Conservation (phyloP, 352 stramenopile genomes). For the Pythium chondricola region DNA sequence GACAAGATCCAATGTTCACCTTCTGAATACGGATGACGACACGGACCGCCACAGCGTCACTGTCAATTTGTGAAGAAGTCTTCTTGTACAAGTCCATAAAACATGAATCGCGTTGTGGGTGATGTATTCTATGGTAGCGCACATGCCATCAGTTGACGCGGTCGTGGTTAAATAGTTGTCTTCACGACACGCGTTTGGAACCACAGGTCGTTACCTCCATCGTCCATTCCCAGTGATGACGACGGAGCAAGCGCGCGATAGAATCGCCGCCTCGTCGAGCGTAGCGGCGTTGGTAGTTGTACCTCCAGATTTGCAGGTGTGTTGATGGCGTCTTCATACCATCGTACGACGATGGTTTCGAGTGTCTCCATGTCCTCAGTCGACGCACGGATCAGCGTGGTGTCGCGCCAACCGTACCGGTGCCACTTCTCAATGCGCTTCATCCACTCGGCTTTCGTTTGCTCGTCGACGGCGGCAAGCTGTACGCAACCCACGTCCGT, state of each 20-base stretch:
- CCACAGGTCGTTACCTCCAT: conserved; percentile 11
- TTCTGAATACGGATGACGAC: conserved; percentile 28
- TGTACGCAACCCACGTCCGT: conserved; percentile 41
- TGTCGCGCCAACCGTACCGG: conserved; percentile 64
- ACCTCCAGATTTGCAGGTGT: conserved; percentile 14
- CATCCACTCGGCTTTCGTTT: conserved; percentile 51
- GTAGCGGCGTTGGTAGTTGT: conserved; percentile 14
- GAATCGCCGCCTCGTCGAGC: conserved; percentile 37
- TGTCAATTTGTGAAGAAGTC: conserved; percentile 22
- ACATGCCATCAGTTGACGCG: too few species aligned
- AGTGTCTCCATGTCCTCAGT: conserved; percentile 34
- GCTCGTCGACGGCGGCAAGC: conserved; percentile 38
- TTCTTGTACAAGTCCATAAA: neutral
- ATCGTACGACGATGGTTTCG: conserved; percentile 23
- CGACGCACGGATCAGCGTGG: conserved; percentile 30
- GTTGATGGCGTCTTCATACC: conserved; percentile 24
- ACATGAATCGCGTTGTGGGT: neutral
- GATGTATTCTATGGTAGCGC: conserved; percentile 14
- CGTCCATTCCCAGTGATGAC: conserved; percentile 19
- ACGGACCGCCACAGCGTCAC: conserved; percentile 10
- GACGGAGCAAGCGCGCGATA: conserved; percentile 31
- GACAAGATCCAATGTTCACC: conserved; percentile 40
- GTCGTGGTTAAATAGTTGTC: conserved; percentile 25
- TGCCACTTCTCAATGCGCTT: conserved; percentile 62
- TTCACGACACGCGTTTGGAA: conserved; percentile 16